Conservation (phyloP, 257 asterid genomes). For the Penstemon newberryi region DNA sequence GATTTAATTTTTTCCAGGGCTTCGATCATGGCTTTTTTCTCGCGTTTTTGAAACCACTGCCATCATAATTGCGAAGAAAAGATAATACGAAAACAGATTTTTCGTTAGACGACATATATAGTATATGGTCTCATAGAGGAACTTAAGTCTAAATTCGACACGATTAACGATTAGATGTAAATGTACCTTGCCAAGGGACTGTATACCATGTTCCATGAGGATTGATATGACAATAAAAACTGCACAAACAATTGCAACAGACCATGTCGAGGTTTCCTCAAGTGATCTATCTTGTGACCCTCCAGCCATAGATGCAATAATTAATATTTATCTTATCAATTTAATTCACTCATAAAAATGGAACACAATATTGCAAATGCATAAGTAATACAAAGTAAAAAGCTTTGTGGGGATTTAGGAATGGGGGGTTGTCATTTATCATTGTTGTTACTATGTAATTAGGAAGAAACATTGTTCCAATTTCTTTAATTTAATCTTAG, state of each 20-base stretch:
- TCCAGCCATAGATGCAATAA: constrained; percentile 33
- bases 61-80: background rate
- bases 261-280: constrained; percentile 83
- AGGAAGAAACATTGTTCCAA: constrained; percentile 23
- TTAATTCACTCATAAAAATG: background rate
- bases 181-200: constrained; percentile 60
- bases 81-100: background rate
- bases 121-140: background rate
- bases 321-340: background rate
- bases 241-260: constrained; percentile 72
- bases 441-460: constrained; percentile 26
- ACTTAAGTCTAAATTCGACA: background rate
- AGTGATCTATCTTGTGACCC: constrained; percentile 49
- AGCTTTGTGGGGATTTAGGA: background rate
- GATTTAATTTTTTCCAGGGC: constrained; percentile 74
- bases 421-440: constrained; percentile 6
- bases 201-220: constrained; percentile 65
- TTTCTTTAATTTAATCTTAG: background rate
- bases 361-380: background rate
- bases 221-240: constrained; percentile 59
- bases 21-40: constrained; percentile 61
- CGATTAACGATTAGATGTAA: background rate
- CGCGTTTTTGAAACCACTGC: constrained; percentile 70
- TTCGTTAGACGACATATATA: background rate
- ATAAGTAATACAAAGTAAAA: too few species aligned